These are phyloP conservation scores for Liriodendron chinense DNA, from an alignment of 164 flowering plant genomes.

Conservation along the genomic window DNA sequence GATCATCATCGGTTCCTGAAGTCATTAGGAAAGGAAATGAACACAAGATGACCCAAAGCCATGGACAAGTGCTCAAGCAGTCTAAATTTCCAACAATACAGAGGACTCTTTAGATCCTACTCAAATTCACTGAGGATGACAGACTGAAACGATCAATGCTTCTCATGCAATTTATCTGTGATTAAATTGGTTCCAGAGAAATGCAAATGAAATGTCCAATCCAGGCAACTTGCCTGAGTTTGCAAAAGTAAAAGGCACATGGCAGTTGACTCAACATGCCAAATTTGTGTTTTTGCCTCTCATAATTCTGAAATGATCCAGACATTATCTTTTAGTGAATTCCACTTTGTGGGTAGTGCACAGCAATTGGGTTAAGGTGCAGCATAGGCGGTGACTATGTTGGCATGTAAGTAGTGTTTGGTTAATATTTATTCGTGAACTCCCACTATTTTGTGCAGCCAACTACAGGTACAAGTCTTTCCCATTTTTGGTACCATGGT, in stretches of 20 bases:
- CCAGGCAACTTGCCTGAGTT: neutral
- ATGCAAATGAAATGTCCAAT: neutral
- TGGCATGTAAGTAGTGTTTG: too few relatives aligned
- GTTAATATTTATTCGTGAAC: too few relatives aligned
- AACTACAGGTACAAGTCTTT: too few relatives aligned
- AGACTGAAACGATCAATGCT: neutral
- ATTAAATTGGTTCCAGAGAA: neutral
- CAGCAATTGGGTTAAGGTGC: too few relatives aligned
- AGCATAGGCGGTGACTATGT: too few relatives aligned
- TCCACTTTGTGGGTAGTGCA: too few relatives aligned
- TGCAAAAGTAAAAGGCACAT: neutral
- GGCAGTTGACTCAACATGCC: neutral
- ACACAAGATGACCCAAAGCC: neutral
- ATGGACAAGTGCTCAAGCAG: neutral
- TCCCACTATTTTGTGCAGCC: too few relatives aligned
- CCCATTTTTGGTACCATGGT: too few relatives aligned
- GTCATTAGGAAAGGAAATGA: conserved; percentile 5
- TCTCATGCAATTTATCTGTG: neutral
- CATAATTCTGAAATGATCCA: too few relatives aligned
- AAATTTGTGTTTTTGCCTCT: too few relatives aligned
- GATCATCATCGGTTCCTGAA: conserved; percentile 75
- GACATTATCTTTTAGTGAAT: too few relatives aligned
- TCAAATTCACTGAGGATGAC: neutral
- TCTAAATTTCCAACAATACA: neutral
- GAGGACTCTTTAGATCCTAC: neutral